Conservation (phyloP, 441 rosid genomes). For the Pelargonium exstipulatum region DNA sequence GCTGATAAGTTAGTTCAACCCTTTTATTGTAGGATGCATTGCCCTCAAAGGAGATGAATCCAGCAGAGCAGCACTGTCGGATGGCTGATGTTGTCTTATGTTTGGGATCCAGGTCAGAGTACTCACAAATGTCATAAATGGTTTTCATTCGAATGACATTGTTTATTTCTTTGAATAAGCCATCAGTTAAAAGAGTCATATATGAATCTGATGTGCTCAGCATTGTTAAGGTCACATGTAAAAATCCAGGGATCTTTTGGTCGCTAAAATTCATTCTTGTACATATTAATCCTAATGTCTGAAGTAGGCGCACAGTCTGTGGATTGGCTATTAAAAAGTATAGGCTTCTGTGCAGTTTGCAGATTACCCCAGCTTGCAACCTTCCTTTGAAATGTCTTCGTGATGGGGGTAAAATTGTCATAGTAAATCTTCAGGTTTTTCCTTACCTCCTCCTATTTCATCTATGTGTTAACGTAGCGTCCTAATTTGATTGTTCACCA, state of each 20-base stretch:
- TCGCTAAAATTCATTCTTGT: neutral
- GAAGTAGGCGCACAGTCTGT: neutral
- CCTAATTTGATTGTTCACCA: neutral
- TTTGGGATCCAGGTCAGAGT: conserved; percentile 20
- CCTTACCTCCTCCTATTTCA: neutral
- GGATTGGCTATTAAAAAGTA: neutral
- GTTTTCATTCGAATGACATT: neutral
- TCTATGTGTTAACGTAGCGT: neutral
- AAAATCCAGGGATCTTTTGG: neutral
- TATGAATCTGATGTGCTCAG: neutral
- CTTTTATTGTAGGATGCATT: conserved; percentile 14
- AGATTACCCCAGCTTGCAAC: conserved; percentile 15
- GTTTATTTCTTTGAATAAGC: neutral
- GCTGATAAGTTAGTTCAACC: neutral
- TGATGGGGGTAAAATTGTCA: conserved; percentile 17
- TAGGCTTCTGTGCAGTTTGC: conserved; percentile 17
- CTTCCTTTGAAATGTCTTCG: conserved; percentile 14
- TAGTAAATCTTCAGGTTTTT: conserved; percentile 18
- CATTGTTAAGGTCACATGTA: neutral
- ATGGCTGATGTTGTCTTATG: conserved; percentile 21
- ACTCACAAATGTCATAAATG: neutral
- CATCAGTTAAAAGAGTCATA: neutral
- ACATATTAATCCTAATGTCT: neutral
- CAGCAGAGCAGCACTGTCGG: conserved; percentile 16
- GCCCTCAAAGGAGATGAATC: conserved; percentile 19